These are phyloP conservation scores for Pythium volutum DNA, from an alignment of 352 stramenopile species.

Conservation along the genomic window DNA sequence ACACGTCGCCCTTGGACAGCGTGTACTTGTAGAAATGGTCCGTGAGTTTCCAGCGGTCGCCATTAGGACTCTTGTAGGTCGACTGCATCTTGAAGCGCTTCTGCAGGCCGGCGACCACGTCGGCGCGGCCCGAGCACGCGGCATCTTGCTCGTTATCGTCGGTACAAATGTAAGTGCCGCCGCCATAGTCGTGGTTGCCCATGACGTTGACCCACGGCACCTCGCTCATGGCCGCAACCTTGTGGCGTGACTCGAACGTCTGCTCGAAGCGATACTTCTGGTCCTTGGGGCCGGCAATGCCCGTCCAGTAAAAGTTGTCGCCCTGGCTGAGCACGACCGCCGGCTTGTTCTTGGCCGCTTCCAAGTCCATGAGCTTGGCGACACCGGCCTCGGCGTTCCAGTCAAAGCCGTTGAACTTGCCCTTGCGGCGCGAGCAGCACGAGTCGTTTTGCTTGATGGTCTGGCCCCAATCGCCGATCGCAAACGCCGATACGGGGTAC, in stretches of 20 bases:
- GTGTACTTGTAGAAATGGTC: slow-evolving; percentile 48
- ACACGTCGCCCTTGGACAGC: slow-evolving; percentile 32
- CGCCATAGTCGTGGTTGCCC: slow-evolving; percentile 48
- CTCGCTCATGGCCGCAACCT: slow-evolving; percentile 22
- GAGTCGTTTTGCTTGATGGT: slow-evolving; percentile 24
- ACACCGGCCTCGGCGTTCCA: slow-evolving; percentile 30
- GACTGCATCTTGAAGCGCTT: slow-evolving; percentile 33
- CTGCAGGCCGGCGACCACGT: slow-evolving; percentile 26
- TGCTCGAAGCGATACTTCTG: slow-evolving; percentile 33
- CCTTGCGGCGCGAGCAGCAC: slow-evolving; percentile 28
- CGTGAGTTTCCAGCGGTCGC: slow-evolving; percentile 42
- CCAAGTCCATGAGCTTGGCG: slow-evolving; percentile 34
- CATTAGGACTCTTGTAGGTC: slow-evolving; percentile 43
- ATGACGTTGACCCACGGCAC: slow-evolving; percentile 44
- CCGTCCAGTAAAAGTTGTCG: slow-evolving; percentile 51
- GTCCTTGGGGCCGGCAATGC: slow-evolving; percentile 29
- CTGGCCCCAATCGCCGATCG: slow-evolving; percentile 31
- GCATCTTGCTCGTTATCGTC: slow-evolving; percentile 17
- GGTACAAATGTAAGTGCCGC: slow-evolving; percentile 37
- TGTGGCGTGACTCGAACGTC: slow-evolving; percentile 37
- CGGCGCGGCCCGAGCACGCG: slow-evolving; percentile 20
- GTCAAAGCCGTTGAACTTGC: slow-evolving; percentile 33
- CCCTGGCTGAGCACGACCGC: slow-evolving; percentile 36
- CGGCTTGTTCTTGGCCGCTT: slow-evolving; percentile 31
- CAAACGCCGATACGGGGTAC: slow-evolving; percentile 23